Evolutionary conservation across 306 rosid genomes (phyloP), one percentile per base, ranked within the genome.

Genomic region (Vachellia pachyceras): DNA sequence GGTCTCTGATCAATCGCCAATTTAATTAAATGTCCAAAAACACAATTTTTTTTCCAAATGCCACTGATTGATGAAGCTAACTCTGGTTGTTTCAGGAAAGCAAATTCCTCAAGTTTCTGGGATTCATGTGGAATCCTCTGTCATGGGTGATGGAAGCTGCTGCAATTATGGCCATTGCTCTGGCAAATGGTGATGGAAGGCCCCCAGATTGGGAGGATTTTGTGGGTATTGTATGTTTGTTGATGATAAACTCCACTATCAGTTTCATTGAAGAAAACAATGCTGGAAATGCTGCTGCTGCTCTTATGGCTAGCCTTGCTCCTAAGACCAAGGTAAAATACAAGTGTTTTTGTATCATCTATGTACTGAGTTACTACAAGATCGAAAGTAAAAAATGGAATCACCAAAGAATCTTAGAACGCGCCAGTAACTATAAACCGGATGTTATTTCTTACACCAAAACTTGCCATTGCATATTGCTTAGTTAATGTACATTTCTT

Each of bases 81-180:
- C 73, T 63, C 71, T 67, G 75, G 55, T 49, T 13, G 2, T 39
- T 39, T 39, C 85, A 95, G 99, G 99, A 96, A 79, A 96, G 99
- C 94, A 96, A 96, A 77, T 0, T 96, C 10, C 97, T 96, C 78
- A 96, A 96, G 92, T 96, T 96, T 88, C 92, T 96, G 37, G 99
- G 99, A 82, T 96, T 96, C 79, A 96, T 96, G 99, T 96, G 99
- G 99, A 96, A 96, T 80, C 99, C 99, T 29, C 88, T 96, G 0
- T 96, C 99, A 84, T 96, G 99, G 99, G 99, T 93, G 79, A 96
- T 96, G 99, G 99, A 93, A 86, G 88, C 97, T 88, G 99, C 99
- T 44, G 99, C 98, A 67, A 8, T 96, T 1, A 96, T 96, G 99
- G 98, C 99, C 1, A 96, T 96, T 89, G 99, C 91, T 58, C 90